Evolutionary conservation across 139 green algal genomes (phyloP).

Genomic region (Bryopsis sp.): DNA sequence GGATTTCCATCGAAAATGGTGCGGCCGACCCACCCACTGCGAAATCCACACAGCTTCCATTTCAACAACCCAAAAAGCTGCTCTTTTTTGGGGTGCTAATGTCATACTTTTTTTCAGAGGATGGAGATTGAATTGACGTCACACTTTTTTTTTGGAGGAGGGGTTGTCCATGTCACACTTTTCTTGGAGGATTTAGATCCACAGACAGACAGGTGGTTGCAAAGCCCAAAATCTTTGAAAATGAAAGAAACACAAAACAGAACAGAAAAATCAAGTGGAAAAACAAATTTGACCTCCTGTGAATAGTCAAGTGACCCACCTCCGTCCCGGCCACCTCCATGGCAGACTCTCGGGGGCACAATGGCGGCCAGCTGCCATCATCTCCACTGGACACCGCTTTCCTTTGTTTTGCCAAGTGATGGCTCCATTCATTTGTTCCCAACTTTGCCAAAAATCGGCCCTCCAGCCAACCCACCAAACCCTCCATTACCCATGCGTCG

Average conservation of each 20-base stretch:
- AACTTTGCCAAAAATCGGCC: neutral
- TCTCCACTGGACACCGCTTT: neutral
- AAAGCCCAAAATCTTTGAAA: neutral
- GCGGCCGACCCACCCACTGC: neutral
- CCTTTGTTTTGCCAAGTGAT: neutral
- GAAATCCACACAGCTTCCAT: too few species aligned
- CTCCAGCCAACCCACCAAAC: slow-evolving; percentile 4
- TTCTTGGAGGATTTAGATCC: too few species aligned
- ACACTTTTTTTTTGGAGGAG: too few species aligned
- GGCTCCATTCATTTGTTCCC: neutral
- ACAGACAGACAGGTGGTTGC: too few species aligned
- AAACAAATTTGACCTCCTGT: too few species aligned
- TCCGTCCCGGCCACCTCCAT: neutral
- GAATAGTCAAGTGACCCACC: too few species aligned
- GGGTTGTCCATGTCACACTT: too few species aligned
- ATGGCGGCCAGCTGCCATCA: neutral
- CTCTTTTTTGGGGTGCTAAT: too few species aligned
- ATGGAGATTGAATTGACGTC: too few species aligned
- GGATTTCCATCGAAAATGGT: slow-evolving; percentile 7
- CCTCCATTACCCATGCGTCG: slow-evolving; percentile 1
- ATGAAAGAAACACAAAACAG: neutral
- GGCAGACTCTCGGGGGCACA: neutral
- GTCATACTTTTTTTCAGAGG: too few species aligned
- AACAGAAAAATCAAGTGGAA: too few species aligned
- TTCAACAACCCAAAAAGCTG: too few species aligned